Evolutionary conservation across 805 yeast genomes (phyloP).

Genomic region (Schwanniomyces vanrijiae): DNA sequence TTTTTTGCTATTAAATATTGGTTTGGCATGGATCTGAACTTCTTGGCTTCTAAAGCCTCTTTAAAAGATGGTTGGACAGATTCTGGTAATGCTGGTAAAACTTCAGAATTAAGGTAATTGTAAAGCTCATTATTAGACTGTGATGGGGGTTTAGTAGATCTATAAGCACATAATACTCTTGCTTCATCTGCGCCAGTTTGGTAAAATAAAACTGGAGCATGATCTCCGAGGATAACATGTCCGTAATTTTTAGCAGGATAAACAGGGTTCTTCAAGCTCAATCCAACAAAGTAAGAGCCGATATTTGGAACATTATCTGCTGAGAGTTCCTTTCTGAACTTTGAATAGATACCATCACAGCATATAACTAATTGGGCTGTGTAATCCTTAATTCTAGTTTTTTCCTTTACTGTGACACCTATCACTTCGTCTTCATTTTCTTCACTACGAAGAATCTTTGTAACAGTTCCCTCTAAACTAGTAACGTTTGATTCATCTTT

Average conservation of each 20-base stretch:
- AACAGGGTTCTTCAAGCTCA: constrained; percentile 71
- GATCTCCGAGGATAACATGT: constrained; percentile 83
- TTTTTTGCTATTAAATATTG: constrained; percentile 80
- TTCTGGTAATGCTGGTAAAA: constrained; percentile 69
- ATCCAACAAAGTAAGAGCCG: constrained; percentile 85
- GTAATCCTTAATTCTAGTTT: constrained; percentile 42
- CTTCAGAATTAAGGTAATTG: constrained; percentile 57
- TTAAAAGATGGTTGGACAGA: constrained; percentile 64
- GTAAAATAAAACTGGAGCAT: constrained; percentile 85
- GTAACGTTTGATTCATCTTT: constrained; percentile 71
- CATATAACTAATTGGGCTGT: constrained; percentile 67
- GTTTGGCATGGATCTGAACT: constrained; percentile 88
- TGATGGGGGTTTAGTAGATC: constrained; percentile 72
- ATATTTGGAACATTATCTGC: constrained; percentile 62
- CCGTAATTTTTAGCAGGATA: constrained; percentile 78
- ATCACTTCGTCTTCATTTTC: constrained; percentile 51
- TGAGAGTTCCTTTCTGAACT: constrained; percentile 75
- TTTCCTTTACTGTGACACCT: constrained; percentile 69
- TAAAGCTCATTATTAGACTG: constrained; percentile 54
- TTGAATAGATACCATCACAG: constrained; percentile 94
- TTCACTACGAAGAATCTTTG: constrained; percentile 56
- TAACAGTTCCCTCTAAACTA: constrained; percentile 81
- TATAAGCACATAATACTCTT: constrained; percentile 84
- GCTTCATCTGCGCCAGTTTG: constrained; percentile 84
- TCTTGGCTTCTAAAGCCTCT: constrained; percentile 53